These are phyloP conservation scores for Amanita rimosa DNA, from an alignment of 768 basidiomycete genomes.

Conservation along the genomic window DNA sequence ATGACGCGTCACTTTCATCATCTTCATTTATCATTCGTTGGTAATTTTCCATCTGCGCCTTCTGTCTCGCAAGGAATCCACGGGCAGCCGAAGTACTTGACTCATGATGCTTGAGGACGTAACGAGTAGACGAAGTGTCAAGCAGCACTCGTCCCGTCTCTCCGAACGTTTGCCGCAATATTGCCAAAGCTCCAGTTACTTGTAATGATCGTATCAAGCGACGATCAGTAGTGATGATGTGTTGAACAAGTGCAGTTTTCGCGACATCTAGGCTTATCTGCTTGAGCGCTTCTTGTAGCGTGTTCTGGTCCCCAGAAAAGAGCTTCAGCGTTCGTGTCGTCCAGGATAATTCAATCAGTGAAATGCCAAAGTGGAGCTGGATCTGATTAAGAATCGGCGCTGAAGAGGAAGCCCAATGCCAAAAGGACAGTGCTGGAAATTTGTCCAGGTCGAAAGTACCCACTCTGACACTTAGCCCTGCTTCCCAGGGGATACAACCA, in stretches of 20 bases:
- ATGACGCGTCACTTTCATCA: not conserved
- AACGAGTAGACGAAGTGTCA: not conserved
- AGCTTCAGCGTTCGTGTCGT: constrained; percentile 1
- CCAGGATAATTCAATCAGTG: constrained; percentile 2
- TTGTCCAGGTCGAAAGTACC: not conserved
- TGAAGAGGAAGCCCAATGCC: constrained; percentile 5
- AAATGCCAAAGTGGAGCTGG: not conserved
- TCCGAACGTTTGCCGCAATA: not conserved
- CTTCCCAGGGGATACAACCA: not conserved
- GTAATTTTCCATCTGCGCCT: not conserved
- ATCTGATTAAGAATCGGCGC: not conserved
- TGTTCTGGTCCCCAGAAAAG: not conserved
- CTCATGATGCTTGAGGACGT: not conserved
- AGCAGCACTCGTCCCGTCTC: not conserved
- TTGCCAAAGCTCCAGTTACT: not conserved
- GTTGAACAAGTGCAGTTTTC: not conserved
- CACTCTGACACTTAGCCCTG: not conserved
- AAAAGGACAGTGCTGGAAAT: not conserved
- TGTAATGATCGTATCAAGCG: constrained; percentile 1
- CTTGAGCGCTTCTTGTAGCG: not conserved
- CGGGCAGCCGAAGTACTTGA: not conserved
- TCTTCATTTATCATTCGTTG: not conserved
- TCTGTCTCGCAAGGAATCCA: not conserved
- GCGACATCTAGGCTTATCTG: not conserved
- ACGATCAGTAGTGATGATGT: not conserved